A percentile compares a stretch with the other conserved stretches of the same genome.
phyloP scores from a whole-genome alignment of 192 early-diverging fungal species.

The Coemansia sp. region DNA sequence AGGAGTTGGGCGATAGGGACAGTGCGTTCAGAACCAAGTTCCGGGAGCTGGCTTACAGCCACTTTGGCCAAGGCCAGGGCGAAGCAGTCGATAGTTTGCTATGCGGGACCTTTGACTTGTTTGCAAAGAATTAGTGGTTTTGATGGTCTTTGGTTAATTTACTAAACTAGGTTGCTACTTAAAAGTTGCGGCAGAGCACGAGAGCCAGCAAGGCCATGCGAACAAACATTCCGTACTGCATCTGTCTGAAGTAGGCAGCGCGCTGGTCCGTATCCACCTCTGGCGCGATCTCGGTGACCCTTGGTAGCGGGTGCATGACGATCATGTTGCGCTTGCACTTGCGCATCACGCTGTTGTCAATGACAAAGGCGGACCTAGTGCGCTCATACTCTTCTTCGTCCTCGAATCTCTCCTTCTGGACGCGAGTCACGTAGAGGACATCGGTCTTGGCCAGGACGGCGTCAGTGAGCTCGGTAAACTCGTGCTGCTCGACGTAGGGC shows the following conservation, averaged over 20 bases:
- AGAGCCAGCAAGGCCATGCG: slow-evolving; percentile 96
- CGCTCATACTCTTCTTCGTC: slow-evolving; percentile 74
- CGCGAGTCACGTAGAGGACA: slow-evolving; percentile 94
- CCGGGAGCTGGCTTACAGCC: slow-evolving; percentile 17
- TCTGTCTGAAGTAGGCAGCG: slow-evolving; percentile 98
- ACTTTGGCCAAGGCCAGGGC: slow-evolving; percentile 32
- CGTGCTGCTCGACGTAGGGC: slow-evolving; percentile 61
- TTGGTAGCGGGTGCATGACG: slow-evolving; percentile 97
- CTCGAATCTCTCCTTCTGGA: slow-evolving; percentile 94
- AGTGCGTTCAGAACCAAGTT: slow-evolving; percentile 37
- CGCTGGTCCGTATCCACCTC: slow-evolving; percentile 98
- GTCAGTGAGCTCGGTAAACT: slow-evolving; percentile 70
- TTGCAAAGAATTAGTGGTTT: neutral
- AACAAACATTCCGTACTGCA: slow-evolving; percentile 97
- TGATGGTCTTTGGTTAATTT: neutral
- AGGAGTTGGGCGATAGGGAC: slow-evolving; percentile 25
- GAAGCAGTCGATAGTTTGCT: slow-evolving; percentile 10
- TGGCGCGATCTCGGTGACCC: slow-evolving; percentile 91
- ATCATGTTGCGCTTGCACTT: slow-evolving; percentile 95
- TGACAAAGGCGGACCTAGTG: slow-evolving; percentile 73
- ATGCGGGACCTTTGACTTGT: slow-evolving; percentile 6
- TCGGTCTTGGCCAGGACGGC: slow-evolving; percentile 82
- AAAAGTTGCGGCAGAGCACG: slow-evolving; percentile 58
- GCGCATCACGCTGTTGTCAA: slow-evolving; percentile 83
- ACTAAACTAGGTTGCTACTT: neutral